Percentiles rank a stretch among this genome's conserved stretches.
Conservation (phyloP, 116 monocot genomes). For the Trichopus zeylanicus region DNA sequence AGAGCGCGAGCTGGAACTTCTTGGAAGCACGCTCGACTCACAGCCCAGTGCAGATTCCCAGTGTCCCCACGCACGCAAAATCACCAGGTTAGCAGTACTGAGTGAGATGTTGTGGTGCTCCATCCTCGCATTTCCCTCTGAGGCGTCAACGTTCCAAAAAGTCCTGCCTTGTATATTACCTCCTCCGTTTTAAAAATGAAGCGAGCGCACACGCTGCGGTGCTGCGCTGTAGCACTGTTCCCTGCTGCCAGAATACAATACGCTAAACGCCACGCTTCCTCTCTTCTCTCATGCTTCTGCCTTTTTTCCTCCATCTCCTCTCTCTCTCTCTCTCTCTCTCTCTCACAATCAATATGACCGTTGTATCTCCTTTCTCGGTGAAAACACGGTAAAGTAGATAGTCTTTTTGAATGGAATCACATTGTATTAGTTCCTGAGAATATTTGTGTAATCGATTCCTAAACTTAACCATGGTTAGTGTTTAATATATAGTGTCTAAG, state of each 20-base stretch:
- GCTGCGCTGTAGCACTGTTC: neutral
- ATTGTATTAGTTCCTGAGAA: too few species aligned
- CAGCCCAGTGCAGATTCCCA: too few species aligned
- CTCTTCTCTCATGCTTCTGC: neutral
- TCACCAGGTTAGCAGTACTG: neutral
- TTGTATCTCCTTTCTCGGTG: too few species aligned
- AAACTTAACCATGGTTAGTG: too few species aligned
- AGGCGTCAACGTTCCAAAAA: conserved; percentile 15
- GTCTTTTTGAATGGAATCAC: too few species aligned
- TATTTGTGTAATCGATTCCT: too few species aligned
- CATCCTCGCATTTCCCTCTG: neutral
- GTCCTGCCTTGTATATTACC: neutral
- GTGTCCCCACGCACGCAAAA: neutral
- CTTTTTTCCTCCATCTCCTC: neutral
- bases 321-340: conserved; percentile 1
- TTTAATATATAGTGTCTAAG: too few species aligned
- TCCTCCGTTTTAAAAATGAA: too few species aligned
- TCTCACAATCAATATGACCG: too few species aligned
- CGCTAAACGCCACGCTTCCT: conserved; percentile 21
- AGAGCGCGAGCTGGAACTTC: too few species aligned
- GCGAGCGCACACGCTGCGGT: too few species aligned
- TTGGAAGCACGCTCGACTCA: neutral
- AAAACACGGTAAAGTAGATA: too few species aligned
- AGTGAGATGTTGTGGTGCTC: neutral
- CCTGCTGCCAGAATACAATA: conserved; percentile 13